Evolutionary conservation across 805 yeast genomes (phyloP).

Genomic region (Candida alai): DNA sequence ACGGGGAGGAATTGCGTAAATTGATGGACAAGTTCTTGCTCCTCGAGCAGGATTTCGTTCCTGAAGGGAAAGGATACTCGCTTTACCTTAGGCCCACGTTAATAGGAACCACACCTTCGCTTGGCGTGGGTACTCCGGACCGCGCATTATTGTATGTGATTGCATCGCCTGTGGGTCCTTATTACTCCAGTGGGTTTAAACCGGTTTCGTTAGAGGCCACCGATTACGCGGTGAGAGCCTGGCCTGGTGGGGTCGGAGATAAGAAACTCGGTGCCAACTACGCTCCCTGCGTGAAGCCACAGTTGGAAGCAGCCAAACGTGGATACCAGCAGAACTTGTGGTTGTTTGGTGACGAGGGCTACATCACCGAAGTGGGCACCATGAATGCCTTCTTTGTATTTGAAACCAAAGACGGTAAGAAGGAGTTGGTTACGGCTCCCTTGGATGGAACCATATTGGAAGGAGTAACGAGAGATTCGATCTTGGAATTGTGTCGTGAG

Average conservation of each 20-base stretch:
- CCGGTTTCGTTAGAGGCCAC: constrained; percentile 94
- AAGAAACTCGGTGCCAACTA: constrained; percentile 95
- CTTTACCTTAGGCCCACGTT: constrained; percentile 91
- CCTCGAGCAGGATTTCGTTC: constrained; percentile 74
- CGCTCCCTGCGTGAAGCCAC: constrained; percentile 93
- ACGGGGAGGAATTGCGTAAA: constrained; percentile 69
- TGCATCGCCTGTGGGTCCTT: constrained; percentile 96
- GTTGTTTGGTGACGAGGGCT: constrained; percentile 85
- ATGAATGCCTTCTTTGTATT: constrained; percentile 93
- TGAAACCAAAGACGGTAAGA: constrained; percentile 65
- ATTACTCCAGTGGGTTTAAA: constrained; percentile 86
- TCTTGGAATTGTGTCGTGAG: constrained; percentile 72
- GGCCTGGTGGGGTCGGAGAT: constrained; percentile 99
- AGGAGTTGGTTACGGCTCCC: constrained; percentile 93
- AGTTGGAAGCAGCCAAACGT: constrained; percentile 80
- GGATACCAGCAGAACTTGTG: constrained; percentile 96
- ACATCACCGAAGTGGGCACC: constrained; percentile 95
- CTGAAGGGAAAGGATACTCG: constrained; percentile 83
- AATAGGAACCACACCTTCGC: constrained; percentile 86
- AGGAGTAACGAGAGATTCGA: constrained; percentile 94
- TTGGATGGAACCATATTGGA: constrained; percentile 95
- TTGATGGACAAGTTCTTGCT: constrained; percentile 73
- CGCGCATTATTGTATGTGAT: constrained; percentile 82
- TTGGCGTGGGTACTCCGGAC: constrained; percentile 83
- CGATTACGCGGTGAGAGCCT: constrained; percentile 93